phyloP scores from a whole-genome alignment of 805 yeast genomes.

The Tetrapisispora fleetii region DNA sequence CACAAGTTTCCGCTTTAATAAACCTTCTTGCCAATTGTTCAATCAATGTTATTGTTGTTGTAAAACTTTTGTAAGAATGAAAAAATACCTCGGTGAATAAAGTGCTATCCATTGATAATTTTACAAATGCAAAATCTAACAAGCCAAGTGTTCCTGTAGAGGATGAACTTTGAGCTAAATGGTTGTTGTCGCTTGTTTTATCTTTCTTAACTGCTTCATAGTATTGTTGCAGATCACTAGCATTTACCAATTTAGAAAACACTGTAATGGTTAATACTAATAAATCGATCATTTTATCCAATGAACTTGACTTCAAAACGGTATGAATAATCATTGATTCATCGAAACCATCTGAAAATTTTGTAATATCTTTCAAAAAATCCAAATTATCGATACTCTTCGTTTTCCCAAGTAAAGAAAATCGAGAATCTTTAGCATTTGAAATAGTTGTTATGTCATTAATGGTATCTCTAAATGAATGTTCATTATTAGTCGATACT shows the following conservation, averaged over 20 bases:
- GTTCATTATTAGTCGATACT: constrained; percentile 3
- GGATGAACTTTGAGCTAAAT: not conserved
- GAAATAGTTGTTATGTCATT: not conserved
- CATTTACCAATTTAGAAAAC: constrained; percentile 38
- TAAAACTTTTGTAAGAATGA: constrained; percentile 58
- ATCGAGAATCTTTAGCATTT: constrained; percentile 16
- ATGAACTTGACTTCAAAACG: constrained; percentile 56
- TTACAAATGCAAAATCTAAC: constrained; percentile 33
- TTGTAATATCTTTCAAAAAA: constrained; percentile 22
- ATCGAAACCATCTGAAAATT: constrained; percentile 27
- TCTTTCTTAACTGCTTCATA: constrained; percentile 22
- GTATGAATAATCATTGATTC: constrained; percentile 34
- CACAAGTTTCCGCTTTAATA: constrained; percentile 52
- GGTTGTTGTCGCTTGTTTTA: not conserved
- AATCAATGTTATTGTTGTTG: constrained; percentile 45
- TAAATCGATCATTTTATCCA: constrained; percentile 71
- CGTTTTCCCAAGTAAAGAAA: constrained; percentile 14
- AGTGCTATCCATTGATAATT: constrained; percentile 52
- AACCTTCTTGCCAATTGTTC: constrained; percentile 47
- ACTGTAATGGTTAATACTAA: constrained; percentile 61
- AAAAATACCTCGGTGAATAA: constrained; percentile 58
- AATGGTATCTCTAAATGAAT: not conserved
- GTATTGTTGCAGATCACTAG: constrained; percentile 35
- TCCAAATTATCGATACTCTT: constrained; percentile 25
- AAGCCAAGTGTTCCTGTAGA: constrained; percentile 13